Conservation (phyloP, 108 stramenopile genomes). For the Epipyxis sp. region DNA sequence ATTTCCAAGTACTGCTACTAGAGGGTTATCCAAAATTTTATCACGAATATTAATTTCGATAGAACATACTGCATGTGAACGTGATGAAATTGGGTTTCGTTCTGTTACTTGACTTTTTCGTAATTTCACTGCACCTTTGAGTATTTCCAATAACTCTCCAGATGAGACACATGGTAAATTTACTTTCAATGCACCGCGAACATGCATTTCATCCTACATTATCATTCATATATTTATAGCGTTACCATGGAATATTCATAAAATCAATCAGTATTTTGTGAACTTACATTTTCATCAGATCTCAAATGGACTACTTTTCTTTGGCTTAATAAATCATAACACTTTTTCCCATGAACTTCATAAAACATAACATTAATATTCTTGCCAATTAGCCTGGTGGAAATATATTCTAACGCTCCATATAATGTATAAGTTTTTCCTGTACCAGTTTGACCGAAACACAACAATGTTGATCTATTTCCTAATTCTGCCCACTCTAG, state of each 20-base stretch:
- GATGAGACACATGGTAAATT: no score
- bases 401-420: not conserved
- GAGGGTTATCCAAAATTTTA: no score
- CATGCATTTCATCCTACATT: not conserved
- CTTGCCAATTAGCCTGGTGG: not conserved
- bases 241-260: no score
- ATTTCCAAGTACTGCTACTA: not conserved
- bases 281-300: no score
- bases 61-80: slow-evolving; percentile 25
- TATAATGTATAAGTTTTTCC: slow-evolving; percentile 24
- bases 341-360: slow-evolving; percentile 28
- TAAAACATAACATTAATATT: not conserved
- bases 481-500: not conserved
- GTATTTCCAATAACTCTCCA: not conserved
- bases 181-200: slow-evolving; percentile 1
- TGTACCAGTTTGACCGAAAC: slow-evolving; percentile 29
- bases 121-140: not conserved
- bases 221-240: not conserved
- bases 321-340: slow-evolving; percentile 13
- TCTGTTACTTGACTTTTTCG: not conserved
- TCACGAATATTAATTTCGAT: no score
- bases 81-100: slow-evolving; percentile 32
- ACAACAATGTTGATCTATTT: slow-evolving; percentile 4
- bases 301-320: not conserved
- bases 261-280: no score